These are phyloP conservation scores for Lichenothelia convexa DNA, from an alignment of 495 filamentous ascomycete genomes.

Conservation along the genomic window DNA sequence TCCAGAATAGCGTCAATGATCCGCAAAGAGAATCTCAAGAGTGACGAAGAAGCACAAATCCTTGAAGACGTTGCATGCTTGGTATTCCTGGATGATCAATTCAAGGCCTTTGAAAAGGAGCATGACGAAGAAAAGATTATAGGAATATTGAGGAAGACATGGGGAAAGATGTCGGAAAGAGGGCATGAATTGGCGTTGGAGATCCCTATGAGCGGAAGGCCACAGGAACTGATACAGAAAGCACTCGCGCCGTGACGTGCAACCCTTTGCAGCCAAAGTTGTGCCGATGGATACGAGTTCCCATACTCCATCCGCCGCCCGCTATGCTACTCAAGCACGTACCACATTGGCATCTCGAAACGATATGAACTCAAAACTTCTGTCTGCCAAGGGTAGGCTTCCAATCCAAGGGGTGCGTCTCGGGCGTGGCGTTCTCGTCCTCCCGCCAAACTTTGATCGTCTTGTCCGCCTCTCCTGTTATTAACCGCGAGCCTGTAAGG, in stretches of 20 bases:
- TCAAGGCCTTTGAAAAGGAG: slow-evolving; percentile 52
- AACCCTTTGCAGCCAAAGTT: too few species aligned
- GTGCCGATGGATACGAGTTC: too few species aligned
- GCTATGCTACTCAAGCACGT: too few species aligned
- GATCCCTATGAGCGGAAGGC: slow-evolving; percentile 43
- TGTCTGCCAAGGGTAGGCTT: slow-evolving; percentile 61
- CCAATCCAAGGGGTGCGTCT: slow-evolving; percentile 88
- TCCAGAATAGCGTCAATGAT: slow-evolving; percentile 40
- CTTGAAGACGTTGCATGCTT: slow-evolving; percentile 74
- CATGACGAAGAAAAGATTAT: slow-evolving; percentile 59
- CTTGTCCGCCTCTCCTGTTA: slow-evolving; percentile 93
- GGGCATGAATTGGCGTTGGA: slow-evolving; percentile 50
- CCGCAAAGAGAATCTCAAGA: slow-evolving; percentile 43
- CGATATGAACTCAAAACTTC: slow-evolving; percentile 33
- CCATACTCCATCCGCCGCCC: too few species aligned
- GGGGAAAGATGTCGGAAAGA: slow-evolving; percentile 57
- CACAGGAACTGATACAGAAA: slow-evolving; percentile 39
- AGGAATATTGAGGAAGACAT: slow-evolving; percentile 59
- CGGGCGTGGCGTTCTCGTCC: slow-evolving; percentile 75
- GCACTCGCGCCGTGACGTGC: slow-evolving; percentile 30
- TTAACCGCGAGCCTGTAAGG: slow-evolving; percentile 66
- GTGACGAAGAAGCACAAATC: slow-evolving; percentile 47
- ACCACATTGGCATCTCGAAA: too few species aligned
- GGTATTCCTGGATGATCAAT: slow-evolving; percentile 72
- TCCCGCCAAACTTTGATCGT: slow-evolving; percentile 95